Percentiles rank a stretch among this genome's conserved stretches.
These are phyloP conservation scores for Colletotrichum simmondsii DNA, from an alignment of 2,329 filamentous ascomycete genomes.

Conservation along the genomic window DNA sequence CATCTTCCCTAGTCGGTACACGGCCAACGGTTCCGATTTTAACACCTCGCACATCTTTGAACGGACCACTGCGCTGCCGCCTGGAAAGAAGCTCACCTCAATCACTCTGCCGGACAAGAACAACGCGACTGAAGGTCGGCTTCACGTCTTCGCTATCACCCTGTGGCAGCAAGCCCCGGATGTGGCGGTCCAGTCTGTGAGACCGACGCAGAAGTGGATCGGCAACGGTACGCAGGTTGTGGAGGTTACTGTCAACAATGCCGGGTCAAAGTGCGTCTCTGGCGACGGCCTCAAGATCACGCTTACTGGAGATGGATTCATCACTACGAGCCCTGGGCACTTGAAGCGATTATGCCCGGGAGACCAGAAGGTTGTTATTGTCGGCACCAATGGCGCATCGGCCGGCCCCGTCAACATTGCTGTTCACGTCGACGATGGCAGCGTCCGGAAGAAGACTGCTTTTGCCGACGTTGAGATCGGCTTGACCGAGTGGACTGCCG, in stretches of 20 bases:
- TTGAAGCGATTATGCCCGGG: slow-evolving; percentile 55
- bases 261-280: slow-evolving; percentile 47
- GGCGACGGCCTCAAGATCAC: slow-evolving; percentile 41
- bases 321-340: slow-evolving; percentile 51
- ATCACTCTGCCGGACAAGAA: slow-evolving; percentile 53
- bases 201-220: slow-evolving; percentile 56
- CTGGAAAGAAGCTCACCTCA: slow-evolving; percentile 48
- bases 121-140: slow-evolving; percentile 46
- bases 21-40: slow-evolving; percentile 50
- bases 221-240: slow-evolving; percentile 49
- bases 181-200: slow-evolving; percentile 49
- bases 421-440: slow-evolving; percentile 34
- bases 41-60: slow-evolving; percentile 59
- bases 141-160: slow-evolving; percentile 56
- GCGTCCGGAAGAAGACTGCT: slow-evolving; percentile 24
- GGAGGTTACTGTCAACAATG: slow-evolving; percentile 52
- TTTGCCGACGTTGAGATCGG: slow-evolving; percentile 44
- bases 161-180: slow-evolving; percentile 41
- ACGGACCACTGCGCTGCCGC: slow-evolving; percentile 49
- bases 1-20: slow-evolving; percentile 54
- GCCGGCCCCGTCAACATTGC: slow-evolving; percentile 38
- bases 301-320: slow-evolving; percentile 50
- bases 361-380: slow-evolving; percentile 51
- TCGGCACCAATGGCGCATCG: slow-evolving; percentile 47
- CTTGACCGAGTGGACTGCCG: slow-evolving; percentile 47